phyloP scores from a whole-genome alignment of 2,329 filamentous ascomycete species.

The Penicillium janthinellum region DNA sequence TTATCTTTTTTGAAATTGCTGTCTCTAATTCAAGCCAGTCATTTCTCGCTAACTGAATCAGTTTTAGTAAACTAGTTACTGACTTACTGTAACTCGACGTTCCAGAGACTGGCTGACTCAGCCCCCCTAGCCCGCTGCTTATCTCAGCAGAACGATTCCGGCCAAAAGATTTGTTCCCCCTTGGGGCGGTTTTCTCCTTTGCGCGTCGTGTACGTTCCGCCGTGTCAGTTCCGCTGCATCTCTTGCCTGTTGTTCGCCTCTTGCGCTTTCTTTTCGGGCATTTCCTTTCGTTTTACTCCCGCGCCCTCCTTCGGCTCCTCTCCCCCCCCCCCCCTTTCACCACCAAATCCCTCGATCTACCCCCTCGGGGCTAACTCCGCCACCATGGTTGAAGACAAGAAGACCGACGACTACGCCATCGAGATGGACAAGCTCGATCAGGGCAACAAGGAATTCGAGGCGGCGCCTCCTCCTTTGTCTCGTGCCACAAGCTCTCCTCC shows the following conservation, averaged over 20 bases:
- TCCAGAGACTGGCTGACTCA: conserved; percentile 11
- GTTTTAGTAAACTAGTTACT: too few species aligned
- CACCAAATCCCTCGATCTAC: background rate
- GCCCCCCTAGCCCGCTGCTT: conserved; percentile 11
- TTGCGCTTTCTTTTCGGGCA: background rate
- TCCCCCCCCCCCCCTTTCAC: background rate
- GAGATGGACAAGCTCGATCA: conserved; percentile 65
- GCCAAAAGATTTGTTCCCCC: conserved; percentile 19
- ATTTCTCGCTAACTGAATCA: background rate
- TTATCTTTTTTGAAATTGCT: background rate
- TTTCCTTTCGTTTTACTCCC: conserved; percentile 8
- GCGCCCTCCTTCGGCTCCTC: conserved; percentile 3
- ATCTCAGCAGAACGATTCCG: conserved; percentile 15
- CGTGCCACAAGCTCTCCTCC: conserved; percentile 34
- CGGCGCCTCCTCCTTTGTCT: conserved; percentile 41
- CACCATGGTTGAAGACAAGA: conserved; percentile 86
- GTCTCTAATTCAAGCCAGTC: background rate
- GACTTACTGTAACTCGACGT: background rate
- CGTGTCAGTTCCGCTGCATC: conserved; percentile 3
- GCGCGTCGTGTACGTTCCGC: conserved; percentile 21
- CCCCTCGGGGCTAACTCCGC: conserved; percentile 6
- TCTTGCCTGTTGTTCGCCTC: background rate
- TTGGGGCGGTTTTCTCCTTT: conserved; percentile 11
- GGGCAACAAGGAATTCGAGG: conserved; percentile 51
- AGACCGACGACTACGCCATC: conserved; percentile 73